Evolutionary conservation across 805 yeast species (phyloP).

Genomic region (Schizosaccharomyces pombe): DNA sequence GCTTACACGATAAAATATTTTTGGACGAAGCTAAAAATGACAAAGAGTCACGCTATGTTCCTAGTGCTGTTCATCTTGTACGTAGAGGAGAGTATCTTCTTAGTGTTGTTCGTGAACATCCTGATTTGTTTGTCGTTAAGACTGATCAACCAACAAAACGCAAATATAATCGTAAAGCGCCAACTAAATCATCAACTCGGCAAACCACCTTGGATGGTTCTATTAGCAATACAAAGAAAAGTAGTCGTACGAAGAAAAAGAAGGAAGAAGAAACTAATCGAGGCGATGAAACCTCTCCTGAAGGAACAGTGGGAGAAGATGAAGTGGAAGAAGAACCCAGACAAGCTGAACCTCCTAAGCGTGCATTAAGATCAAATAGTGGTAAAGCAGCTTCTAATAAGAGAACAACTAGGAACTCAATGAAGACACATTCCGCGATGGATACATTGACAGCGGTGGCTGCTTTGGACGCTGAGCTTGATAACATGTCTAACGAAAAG

Average conservation of each 20-base stretch:
- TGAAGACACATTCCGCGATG: neutral
- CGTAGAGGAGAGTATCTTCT: conserved; percentile 79
- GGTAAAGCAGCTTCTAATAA: neutral
- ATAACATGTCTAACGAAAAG: neutral
- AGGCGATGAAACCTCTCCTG: neutral
- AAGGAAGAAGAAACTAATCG: neutral
- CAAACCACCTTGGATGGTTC: conserved; percentile 1
- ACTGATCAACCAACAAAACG: neutral
- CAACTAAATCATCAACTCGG: neutral
- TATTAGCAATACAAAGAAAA: neutral
- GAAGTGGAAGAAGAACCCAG: neutral
- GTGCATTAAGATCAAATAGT: neutral
- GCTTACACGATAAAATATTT: conserved; percentile 63
- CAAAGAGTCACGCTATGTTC: conserved; percentile 18
- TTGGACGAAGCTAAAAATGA: conserved; percentile 22
- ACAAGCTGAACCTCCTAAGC: neutral
- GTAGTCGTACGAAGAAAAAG: neutral
- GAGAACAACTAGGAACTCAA: neutral
- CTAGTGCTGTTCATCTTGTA: conserved; percentile 77
- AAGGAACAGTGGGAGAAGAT: neutral
- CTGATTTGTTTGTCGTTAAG: neutral
- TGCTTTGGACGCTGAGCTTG: neutral
- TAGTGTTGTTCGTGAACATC: conserved; percentile 11
- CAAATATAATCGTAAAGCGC: neutral
- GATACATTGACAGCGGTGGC: neutral